Evolutionary conservation across 345 rosid genomes (phyloP).

Genomic region (Microcos paniculata): DNA sequence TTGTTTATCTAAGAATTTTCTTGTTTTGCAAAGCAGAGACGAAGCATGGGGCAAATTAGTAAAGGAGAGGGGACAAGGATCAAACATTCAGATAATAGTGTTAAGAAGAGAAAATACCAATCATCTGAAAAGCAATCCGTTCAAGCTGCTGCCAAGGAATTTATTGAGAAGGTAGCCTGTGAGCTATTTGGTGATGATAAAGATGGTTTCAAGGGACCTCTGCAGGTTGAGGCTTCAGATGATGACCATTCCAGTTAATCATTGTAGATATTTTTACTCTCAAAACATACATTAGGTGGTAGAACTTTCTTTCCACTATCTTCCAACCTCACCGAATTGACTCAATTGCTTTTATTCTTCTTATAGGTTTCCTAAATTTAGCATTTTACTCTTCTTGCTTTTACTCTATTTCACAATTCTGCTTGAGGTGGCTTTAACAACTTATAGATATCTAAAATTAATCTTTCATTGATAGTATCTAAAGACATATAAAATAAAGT

Average conservation of each 20-base stretch:
- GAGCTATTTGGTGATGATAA: slow-evolving; percentile 65
- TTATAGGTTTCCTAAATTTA: too few species aligned
- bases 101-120: slow-evolving; percentile 77
- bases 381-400: too few species aligned
- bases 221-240: slow-evolving; percentile 41
- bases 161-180: slow-evolving; percentile 86
- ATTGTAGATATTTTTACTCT: slow-evolving; percentile 9
- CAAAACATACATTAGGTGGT: too few species aligned
- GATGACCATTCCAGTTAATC: slow-evolving; percentile 25
- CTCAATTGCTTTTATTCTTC: too few species aligned
- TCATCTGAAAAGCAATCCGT: slow-evolving; percentile 60
- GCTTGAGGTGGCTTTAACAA: too few species aligned
- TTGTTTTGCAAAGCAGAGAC: slow-evolving; percentile 59
- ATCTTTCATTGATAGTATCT: too few species aligned
- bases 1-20: slow-evolving; percentile 15
- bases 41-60: slow-evolving; percentile 61
- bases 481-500: too few species aligned
- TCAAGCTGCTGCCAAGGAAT: slow-evolving; percentile 73
- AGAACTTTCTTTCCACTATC: too few species aligned
- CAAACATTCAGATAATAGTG: slow-evolving; percentile 39
- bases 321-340: too few species aligned
- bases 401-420: too few species aligned
- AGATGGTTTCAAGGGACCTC: slow-evolving; percentile 70
- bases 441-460: too few species aligned
- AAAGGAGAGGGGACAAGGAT: slow-evolving; percentile 60